phyloP scores from a whole-genome alignment of 73 alveolate genomes.

The Loxodes magnus region DNA sequence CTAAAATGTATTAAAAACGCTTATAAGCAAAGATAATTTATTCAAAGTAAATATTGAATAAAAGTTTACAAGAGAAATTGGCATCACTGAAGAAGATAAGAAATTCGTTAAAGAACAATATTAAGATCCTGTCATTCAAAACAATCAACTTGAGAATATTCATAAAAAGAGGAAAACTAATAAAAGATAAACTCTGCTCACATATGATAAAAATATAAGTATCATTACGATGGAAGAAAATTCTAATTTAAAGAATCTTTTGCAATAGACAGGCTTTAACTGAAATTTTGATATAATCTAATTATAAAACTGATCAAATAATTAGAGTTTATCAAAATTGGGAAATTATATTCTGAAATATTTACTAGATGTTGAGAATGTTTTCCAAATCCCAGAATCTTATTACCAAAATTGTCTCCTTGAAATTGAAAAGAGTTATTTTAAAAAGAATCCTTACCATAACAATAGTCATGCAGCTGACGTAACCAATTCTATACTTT shows the following conservation, averaged over 20 bases:
- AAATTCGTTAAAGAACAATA: slow-evolving; percentile 1
- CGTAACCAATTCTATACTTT: slow-evolving; percentile 6
- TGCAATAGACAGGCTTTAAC: neutral
- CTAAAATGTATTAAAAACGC: no score
- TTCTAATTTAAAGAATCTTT: no score
- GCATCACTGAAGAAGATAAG: slow-evolving; percentile 7
- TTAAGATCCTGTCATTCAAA: neutral
- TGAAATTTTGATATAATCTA: slow-evolving; percentile 15
- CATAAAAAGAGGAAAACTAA: no score
- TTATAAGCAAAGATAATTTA: no score
- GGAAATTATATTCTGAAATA: neutral
- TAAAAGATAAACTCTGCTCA: no score
- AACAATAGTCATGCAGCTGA: slow-evolving; percentile 13
- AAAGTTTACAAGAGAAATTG: no score
- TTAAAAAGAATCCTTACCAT: slow-evolving; percentile 13
- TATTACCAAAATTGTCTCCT: neutral
- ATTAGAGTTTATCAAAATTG: slow-evolving; percentile 7
- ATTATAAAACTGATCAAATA: slow-evolving; percentile 5
- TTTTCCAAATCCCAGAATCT: neutral
- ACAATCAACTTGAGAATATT: no score
- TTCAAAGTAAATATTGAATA: no score
- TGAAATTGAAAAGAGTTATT: neutral
- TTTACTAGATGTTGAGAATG: neutral
- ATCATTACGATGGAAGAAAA: slow-evolving; percentile 3
- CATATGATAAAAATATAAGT: no score